Conservation (phyloP, 2,329 filamentous ascomycete genomes). For the Ceratocystis papillata region DNA sequence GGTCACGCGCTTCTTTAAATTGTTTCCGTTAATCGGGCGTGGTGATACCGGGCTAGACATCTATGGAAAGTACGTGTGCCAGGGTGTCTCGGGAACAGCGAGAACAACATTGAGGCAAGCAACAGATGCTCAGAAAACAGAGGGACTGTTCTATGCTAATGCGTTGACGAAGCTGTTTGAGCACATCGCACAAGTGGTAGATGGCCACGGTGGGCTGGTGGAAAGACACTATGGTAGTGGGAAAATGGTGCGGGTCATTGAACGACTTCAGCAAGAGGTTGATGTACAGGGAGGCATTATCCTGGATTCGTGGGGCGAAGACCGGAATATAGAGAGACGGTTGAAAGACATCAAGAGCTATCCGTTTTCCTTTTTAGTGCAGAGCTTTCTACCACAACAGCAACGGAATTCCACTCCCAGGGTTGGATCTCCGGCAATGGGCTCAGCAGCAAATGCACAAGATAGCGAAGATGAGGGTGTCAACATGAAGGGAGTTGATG, state of each 20-base stretch:
- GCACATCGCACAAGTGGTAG: slow-evolving; percentile 93
- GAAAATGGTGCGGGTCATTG: slow-evolving; percentile 90
- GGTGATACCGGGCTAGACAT: slow-evolving; percentile 85
- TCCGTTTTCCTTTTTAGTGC: slow-evolving; percentile 90
- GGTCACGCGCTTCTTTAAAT: slow-evolving; percentile 93
- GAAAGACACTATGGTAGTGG: slow-evolving; percentile 87
- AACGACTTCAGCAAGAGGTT: slow-evolving; percentile 83
- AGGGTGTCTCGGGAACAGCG: slow-evolving; percentile 78
- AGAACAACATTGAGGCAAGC: slow-evolving; percentile 67
- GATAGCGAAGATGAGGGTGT: slow-evolving; percentile 80
- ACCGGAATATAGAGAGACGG: slow-evolving; percentile 70
- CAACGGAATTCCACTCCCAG: slow-evolving; percentile 54
- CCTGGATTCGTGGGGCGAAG: slow-evolving; percentile 89
- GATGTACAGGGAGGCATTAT: slow-evolving; percentile 95
- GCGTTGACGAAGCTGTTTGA: slow-evolving; percentile 87
- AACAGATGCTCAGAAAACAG: slow-evolving; percentile 35
- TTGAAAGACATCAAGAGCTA: slow-evolving; percentile 96
- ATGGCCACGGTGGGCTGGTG: slow-evolving; percentile 79
- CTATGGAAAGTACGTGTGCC: slow-evolving; percentile 91
- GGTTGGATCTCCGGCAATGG: slow-evolving; percentile 60
- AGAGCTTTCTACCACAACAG: slow-evolving; percentile 73
- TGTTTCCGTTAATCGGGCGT: slow-evolving; percentile 87
- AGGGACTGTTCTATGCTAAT: slow-evolving; percentile 81
- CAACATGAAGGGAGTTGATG: slow-evolving; percentile 94
- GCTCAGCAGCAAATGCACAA: slow-evolving; percentile 43